Conservation (phyloP, 2,329 filamentous ascomycete species). For the Cytospora piceicola region DNA sequence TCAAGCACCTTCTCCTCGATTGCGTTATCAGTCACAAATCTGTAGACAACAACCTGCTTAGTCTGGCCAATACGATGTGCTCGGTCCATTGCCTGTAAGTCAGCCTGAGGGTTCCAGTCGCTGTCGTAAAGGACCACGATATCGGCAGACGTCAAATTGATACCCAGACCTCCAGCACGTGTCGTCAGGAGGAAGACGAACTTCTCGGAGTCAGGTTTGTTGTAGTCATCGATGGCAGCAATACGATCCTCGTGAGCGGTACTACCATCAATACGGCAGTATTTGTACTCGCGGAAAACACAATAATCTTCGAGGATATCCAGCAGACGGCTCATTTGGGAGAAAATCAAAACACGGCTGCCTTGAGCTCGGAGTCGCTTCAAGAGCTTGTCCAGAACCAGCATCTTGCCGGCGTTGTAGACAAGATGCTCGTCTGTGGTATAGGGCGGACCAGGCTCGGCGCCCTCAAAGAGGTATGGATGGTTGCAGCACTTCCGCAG, state of each 20-base stretch:
- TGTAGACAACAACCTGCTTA: slow-evolving; percentile 95
- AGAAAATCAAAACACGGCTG: slow-evolving; percentile 97
- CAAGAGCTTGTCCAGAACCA: slow-evolving; percentile 90
- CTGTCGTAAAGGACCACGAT: slow-evolving; percentile 97
- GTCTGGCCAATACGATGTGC: slow-evolving; percentile 98
- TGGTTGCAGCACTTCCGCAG: slow-evolving; percentile 98
- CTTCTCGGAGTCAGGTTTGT: slow-evolving; percentile 92
- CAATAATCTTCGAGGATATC: slow-evolving; percentile 99
- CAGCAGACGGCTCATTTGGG: slow-evolving; percentile 95
- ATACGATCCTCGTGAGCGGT: slow-evolving; percentile 98
- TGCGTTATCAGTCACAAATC: slow-evolving; percentile 96
- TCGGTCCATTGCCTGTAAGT: slow-evolving; percentile 98
- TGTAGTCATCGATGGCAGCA: slow-evolving; percentile 97
- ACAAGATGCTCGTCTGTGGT: slow-evolving; percentile 97
- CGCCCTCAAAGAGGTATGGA: slow-evolving; percentile 96
- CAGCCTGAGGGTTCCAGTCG: slow-evolving; percentile 98
- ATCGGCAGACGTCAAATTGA: slow-evolving; percentile 93
- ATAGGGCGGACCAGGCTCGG: slow-evolving; percentile 94
- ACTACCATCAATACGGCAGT: slow-evolving; percentile 95
- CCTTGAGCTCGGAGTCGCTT: slow-evolving; percentile 82
- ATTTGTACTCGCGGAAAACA: slow-evolving; percentile 91
- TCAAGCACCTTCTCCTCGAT: slow-evolving; percentile 99
- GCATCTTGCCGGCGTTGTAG: slow-evolving; percentile 95
- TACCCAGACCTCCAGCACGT: slow-evolving; percentile 91
- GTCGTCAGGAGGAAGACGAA: slow-evolving; percentile 96